phyloP scores from a whole-genome alignment of 1,284 basidiomycete genomes.

The Fomitopsis palustris region DNA sequence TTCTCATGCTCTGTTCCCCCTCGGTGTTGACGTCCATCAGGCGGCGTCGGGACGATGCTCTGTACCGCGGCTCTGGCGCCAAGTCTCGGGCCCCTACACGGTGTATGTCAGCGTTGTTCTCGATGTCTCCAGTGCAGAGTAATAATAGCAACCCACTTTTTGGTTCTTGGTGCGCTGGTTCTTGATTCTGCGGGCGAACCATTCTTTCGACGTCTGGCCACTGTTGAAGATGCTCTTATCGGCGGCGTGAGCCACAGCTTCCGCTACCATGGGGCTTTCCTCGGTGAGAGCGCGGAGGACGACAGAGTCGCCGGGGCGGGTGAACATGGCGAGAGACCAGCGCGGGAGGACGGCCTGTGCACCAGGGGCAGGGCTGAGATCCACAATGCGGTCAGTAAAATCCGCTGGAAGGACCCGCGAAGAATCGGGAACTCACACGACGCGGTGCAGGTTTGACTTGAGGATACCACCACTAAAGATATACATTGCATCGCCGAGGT shows the following conservation, averaged over 20 bases:
- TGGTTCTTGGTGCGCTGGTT: slow-evolving; percentile 21
- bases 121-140: not conserved
- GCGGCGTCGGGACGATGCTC: slow-evolving; percentile 17
- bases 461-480: slow-evolving; percentile 36
- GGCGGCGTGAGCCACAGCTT: slow-evolving; percentile 20
- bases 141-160: slow-evolving; percentile 12
- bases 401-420: not conserved
- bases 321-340: slow-evolving; percentile 38
- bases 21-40: not conserved
- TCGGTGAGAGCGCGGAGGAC: slow-evolving; percentile 22
- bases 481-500: slow-evolving; percentile 35
- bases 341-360: slow-evolving; percentile 32
- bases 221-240: slow-evolving; percentile 19
- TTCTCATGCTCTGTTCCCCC: no score
- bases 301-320: slow-evolving; percentile 31
- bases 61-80: slow-evolving; percentile 25
- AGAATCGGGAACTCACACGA: slow-evolving; percentile 18
- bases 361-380: slow-evolving; percentile 26
- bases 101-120: not conserved
- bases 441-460: slow-evolving; percentile 32
- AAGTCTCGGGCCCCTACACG: slow-evolving; percentile 26
- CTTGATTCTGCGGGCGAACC: slow-evolving; percentile 29
- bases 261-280: slow-evolving; percentile 25
- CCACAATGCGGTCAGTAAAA: not conserved
- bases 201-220: slow-evolving; percentile 25